phyloP scores from a whole-genome alignment of 345 rosid species.

The Populus pruinosa region DNA sequence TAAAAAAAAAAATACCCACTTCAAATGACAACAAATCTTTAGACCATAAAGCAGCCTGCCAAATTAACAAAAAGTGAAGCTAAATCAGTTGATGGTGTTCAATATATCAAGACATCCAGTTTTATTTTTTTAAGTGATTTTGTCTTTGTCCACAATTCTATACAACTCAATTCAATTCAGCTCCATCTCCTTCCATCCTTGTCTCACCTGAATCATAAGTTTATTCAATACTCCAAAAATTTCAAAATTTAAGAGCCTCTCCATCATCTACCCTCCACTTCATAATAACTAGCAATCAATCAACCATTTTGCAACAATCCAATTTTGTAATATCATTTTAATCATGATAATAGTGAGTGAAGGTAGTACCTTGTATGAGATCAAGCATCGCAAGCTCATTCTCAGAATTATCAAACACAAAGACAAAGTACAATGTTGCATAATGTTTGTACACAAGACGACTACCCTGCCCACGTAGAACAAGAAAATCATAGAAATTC shows the following conservation, averaged over 20 bases:
- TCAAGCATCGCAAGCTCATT: conserved; percentile 98
- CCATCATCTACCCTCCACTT: not conserved
- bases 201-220: not conserved
- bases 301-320: not conserved
- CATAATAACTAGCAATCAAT: not conserved
- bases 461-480: conserved; percentile 49
- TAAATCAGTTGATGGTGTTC: not conserved
- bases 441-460: conserved; percentile 85
- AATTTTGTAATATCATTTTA: not conserved
- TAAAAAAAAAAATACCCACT: not conserved
- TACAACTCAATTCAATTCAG: not conserved
- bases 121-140: not conserved
- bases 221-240: not conserved
- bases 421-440: conserved; percentile 84
- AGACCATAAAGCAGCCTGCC: not conserved
- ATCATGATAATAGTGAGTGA: not conserved
- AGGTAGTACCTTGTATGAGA: conserved; percentile 71
- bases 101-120: not conserved
- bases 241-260: not conserved
- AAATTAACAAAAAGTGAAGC: not conserved
- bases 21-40: not conserved
- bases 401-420: conserved; percentile 80
- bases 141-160: not conserved
- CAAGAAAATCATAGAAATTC: not conserved
- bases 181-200: not conserved